Evolutionary conservation across 352 stramenopile species (phyloP), one percentile per base, ranked within the genome.

Genomic region (Globisporangium nagaii): DNA sequence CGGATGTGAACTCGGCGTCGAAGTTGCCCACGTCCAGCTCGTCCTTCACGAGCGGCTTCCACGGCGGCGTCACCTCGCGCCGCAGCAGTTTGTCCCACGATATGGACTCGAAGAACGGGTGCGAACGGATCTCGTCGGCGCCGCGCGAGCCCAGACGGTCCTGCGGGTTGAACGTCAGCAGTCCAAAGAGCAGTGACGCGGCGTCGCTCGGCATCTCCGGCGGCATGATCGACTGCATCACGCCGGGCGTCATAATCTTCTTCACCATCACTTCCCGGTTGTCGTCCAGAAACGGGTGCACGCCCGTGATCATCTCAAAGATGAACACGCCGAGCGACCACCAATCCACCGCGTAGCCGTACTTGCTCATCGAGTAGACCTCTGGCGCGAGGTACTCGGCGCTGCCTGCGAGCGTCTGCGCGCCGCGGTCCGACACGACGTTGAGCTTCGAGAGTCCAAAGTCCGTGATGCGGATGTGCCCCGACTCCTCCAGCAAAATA

Each of bases 401-500:
- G 32, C 84, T 96, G 9, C 90, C 92, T 53, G 83, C 73, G 27
- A 88, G 56, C 4, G 75, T 88, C 53, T 86, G 74, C 9, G 79
- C 79, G 17, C 80, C 82, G 35, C 79, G 70, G 42, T 90, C 77
- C 6, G 78, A 78, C 19, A 88, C 76, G 10, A 90, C 79, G 20
- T 88, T 85, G 22, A 86, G 68, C 52, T 90, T 88, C 1, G 83
- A 90, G 10, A 90, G 53, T 1, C 83, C 80, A 87, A 99, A 99
- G 75, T 99, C 97, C 13, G 96, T 99, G 48, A 99, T 77, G 30
- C 88, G 95, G 28, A 98, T 69, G 63, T 99, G 96, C 1, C 97
- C 97, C 42, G 79, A 69, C 84, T 71, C 75, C 56, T 90, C 75
- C 12, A 93, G 35, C 3, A 93, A 53, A 42, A 95, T 91, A 62